Evolutionary conservation across 2,329 filamentous ascomycete genomes (phyloP), one percentile per base, ranked within the genome.

Genomic region (Aspergillus nomiae): DNA sequence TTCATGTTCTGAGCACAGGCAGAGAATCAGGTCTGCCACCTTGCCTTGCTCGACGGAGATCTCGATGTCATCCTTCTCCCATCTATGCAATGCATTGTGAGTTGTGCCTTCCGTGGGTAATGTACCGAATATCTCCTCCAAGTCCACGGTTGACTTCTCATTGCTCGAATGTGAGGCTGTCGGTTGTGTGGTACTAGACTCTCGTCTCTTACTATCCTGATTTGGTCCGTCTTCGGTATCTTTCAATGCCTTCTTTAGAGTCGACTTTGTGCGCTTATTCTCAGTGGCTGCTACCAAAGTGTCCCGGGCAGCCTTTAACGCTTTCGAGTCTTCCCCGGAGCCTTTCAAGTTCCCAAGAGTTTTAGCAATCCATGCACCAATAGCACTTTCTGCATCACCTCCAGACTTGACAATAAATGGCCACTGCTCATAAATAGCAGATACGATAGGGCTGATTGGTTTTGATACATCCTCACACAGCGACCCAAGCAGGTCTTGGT

Each of bases 11-110:
- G 93, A 96, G 59, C 87, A 90, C 12, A 97, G 83, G 69, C 94
- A 90, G 38, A 90, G 83, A 54, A 96, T 83, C 34, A 98, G 80
- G 2, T 87, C 85, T 16, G 85, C 83, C 26, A 92, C 84, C 70
- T 91, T 86, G 8, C 90, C 91, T 66, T 95, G 91, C 70, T 95
- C 92, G 10, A 96, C 82, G 1, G 92, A 86, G 71, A 94, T 89
- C 50, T 94, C 90, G 0, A 92, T 81, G 36, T 92, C 89, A 73
- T 96, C 94, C 65, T 87, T 85, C 48, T 86, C 83, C 92, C 92
- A 97, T 71, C 81, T 81, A 62, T 81, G 80, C 16, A 89, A 77
- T 38, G 73, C 80, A 57, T 76, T 71, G 48, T 81, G 76, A n/a
- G 78, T 76, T 46, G 74, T 76, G n/a, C 77, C 76, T 67, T 81